These are phyloP conservation scores for Coprinopsis marcescibilis DNA, from an alignment of 768 basidiomycete species.

Conservation along the genomic window DNA sequence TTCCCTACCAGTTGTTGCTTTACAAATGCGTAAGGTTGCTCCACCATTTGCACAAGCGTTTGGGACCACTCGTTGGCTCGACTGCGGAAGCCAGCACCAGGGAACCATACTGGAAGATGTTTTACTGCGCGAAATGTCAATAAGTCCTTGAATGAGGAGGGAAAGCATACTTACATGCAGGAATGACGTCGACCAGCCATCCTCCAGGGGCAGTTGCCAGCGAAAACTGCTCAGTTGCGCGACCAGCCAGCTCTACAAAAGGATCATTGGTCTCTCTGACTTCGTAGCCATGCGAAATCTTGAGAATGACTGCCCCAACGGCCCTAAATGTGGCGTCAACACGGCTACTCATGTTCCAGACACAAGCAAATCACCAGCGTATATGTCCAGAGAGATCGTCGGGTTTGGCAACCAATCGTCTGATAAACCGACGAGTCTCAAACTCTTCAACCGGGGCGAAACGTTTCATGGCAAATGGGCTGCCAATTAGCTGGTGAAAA, in stretches of 20 bases:
- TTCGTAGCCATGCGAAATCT: slow-evolving; percentile 50
- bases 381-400: slow-evolving; percentile 40
- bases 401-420: slow-evolving; percentile 42
- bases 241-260: slow-evolving; percentile 46
- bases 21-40: slow-evolving; percentile 49
- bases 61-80: slow-evolving; percentile 48
- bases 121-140: slow-evolving; percentile 34
- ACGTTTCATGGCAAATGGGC: slow-evolving; percentile 32
- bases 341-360: slow-evolving; percentile 1
- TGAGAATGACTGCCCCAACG: slow-evolving; percentile 47
- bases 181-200: slow-evolving; percentile 47
- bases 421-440: slow-evolving; percentile 43
- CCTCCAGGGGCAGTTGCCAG: slow-evolving; percentile 47
- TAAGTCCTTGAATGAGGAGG: background rate
- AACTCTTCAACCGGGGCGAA: slow-evolving; percentile 39
- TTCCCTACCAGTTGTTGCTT: slow-evolving; percentile 53
- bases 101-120: slow-evolving; percentile 58
- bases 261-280: slow-evolving; percentile 46
- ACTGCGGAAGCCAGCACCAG: slow-evolving; percentile 52
- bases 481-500: slow-evolving; percentile 48
- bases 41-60: slow-evolving; percentile 51
- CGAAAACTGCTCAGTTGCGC: slow-evolving; percentile 50
- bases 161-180: slow-evolving; percentile 29
- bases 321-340: slow-evolving; percentile 26
- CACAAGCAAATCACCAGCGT: slow-evolving; percentile 33